Base-by-base conservation (phyloP, 768 basidiomycete species). In the Amanita pallidorosea region DNA sequence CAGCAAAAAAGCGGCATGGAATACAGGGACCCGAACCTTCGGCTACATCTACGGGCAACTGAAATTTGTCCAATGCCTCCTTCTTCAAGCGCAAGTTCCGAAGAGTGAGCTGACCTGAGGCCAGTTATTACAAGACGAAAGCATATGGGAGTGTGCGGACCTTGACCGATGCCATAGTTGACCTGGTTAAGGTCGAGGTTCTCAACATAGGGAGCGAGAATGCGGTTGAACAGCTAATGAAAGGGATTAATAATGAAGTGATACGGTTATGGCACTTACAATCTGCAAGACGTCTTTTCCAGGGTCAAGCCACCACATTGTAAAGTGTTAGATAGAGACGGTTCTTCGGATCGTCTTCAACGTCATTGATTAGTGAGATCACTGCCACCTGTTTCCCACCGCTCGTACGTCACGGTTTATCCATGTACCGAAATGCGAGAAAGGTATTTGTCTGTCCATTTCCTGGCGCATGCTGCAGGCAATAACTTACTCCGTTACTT, bases 101-200 rank as follows among this genome's bases (percentile, higher is more conserved):
- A 47, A 96, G 72, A 6, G 83, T 86, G 45, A 90, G 65, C 66
- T 87, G 83, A 37, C 88, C 87, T 90, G 41, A 34, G 46, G 17
- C 34, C 29, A 43, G 45, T 54, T 56, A 49, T 55, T 47, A 54
- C 45, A 36, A 37, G 38, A 2, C 35, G 22, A 27, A 49, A 31
- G 7, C 34, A n/a, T 18, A 49, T 33, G 3, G 33, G 40, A 15
- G 20, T 13, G 35, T 12, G 45, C 64, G 54, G 63, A 79, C 91
- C 92, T 74, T 88, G 85, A 53, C 79, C 86, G 56, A 95, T 87
- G 13, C 89, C 92, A 73, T 95, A 85, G 61, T 93, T 93, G 45
- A 98, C 86, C 66, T 94, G 90, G 63, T 90, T 86, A 63, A 92
- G 79, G 65, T 97, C 93, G 64, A 99, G 70, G 62, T 97, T 95